Evolutionary conservation across 495 filamentous ascomycete species (phyloP).

Genomic region (Lentithecium fluviatile): DNA sequence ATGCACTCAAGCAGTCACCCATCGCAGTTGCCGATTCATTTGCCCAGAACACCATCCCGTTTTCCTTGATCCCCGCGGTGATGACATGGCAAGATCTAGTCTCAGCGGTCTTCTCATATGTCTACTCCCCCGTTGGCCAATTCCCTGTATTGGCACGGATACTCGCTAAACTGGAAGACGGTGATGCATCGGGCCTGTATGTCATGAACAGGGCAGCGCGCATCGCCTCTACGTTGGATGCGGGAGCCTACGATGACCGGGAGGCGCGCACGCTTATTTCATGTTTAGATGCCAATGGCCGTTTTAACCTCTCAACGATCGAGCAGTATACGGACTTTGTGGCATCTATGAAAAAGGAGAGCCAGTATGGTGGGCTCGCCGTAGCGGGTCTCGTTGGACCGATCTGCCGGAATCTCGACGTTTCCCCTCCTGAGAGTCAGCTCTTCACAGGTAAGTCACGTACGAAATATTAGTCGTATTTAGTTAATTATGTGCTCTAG

Average conservation of each 20-base stretch:
- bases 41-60: not conserved
- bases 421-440: not conserved
- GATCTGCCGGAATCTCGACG: not conserved
- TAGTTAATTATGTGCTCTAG: conserved; percentile 50
- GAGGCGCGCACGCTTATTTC: not conserved
- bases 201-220: not conserved
- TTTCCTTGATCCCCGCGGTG: conserved; percentile 9
- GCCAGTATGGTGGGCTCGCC: not conserved
- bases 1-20: conserved; percentile 38
- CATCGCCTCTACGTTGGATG: not conserved
- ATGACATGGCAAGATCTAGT: conserved; percentile 37
- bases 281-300: conserved; percentile 44
- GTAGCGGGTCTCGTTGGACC: not conserved
- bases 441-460: not conserved
- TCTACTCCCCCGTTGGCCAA: conserved; percentile 59
- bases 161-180: conserved; percentile 53
- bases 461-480: conserved; percentile 31
- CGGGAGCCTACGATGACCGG: not conserved
- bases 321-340: not conserved
- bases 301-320: conserved; percentile 54
- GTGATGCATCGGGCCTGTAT: conserved; percentile 47
- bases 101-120: conserved; percentile 43
- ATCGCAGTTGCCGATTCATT: conserved; percentile 48
- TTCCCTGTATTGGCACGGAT: conserved; percentile 58
- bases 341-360: not conserved